Base-by-base conservation (phyloP, 83 land plant species). In the Diphasiastrum complanatum region DNA sequence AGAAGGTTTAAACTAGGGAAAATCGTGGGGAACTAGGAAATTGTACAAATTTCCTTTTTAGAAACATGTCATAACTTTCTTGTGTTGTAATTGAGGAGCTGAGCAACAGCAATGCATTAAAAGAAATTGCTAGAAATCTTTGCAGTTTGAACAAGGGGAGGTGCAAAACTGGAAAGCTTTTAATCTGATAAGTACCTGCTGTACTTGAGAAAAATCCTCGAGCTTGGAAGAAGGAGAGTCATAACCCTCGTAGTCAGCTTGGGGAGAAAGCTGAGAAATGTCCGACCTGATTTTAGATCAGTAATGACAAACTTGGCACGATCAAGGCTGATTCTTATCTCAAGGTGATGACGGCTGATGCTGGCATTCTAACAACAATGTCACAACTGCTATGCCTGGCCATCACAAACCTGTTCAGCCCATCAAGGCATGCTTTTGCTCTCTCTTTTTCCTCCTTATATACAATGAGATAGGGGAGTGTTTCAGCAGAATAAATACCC, bases 361-460 rank as follows among this genome's bases (percentile, higher is more conserved):
- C 78, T 75, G 23, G 78, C 68, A 63, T 75, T 73, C 52, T 73
- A 34, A 68, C 75, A 25, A 43, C 24, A 29, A 75, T 55, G 40
- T 75, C 78, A 33, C 78, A 75, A 19, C 55, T 47, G 6, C 36
- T 34, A 28, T 75, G 73, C 45, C 78, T 50, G 5, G 73, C 78
- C 1, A 62, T 43, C 45, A 68, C 31, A 56, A 64, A 68, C 29
- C 55, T 2, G n/a, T 75, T 73, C 31, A 32, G 34, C 16, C 63
- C 74, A 16, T 75, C 54, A 40, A 75, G 66, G 40, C 66, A 41
- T 33, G 69, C 32, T 14, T 41, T 46, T 33, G 68, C 78, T 0
- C 68, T 29, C n/a, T 56, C 41, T 11, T 27, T 2, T 11, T 68
- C 78, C 16, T 68, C 74, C 54, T 75, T 75, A 67, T 51, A 47